phyloP scores from a whole-genome alignment of 2,329 filamentous ascomycete species.

The Monilinia vaccinii-corymbosi region DNA sequence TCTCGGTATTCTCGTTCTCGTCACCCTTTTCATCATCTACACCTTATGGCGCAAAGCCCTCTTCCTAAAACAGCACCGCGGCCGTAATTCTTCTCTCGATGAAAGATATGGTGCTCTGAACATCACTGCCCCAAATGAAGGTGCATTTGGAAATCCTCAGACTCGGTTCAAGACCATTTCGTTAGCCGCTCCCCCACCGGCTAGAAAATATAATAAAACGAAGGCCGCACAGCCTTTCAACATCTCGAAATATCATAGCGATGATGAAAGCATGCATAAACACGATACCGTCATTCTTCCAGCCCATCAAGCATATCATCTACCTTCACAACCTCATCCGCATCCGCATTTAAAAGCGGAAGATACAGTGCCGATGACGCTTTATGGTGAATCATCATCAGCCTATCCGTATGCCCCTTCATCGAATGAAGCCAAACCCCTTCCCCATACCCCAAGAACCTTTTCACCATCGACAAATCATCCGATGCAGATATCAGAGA shows the following conservation, averaged over 20 bases:
- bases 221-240: background rate
- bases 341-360: background rate
- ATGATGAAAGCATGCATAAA: background rate
- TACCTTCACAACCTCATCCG: background rate
- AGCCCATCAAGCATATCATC: background rate
- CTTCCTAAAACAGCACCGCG: background rate
- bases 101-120: constrained; percentile 3
- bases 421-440: background rate
- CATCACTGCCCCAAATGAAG: constrained; percentile 4
- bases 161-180: background rate
- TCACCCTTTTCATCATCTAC: background rate
- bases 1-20: constrained; percentile 13
- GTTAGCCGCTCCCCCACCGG: background rate
- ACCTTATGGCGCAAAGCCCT: background rate
- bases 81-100: background rate
- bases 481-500: background rate
- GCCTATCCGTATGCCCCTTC: background rate
- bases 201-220: background rate
- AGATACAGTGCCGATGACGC: background rate
- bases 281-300: background rate
- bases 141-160: background rate
- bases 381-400: background rate
- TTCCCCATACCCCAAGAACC: background rate
- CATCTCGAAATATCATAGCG: background rate
- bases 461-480: background rate